Evolutionary conservation across 257 asterid species (phyloP), one percentile per base, ranked within the genome.

Genomic region (Ajuga chamaepitys): DNA sequence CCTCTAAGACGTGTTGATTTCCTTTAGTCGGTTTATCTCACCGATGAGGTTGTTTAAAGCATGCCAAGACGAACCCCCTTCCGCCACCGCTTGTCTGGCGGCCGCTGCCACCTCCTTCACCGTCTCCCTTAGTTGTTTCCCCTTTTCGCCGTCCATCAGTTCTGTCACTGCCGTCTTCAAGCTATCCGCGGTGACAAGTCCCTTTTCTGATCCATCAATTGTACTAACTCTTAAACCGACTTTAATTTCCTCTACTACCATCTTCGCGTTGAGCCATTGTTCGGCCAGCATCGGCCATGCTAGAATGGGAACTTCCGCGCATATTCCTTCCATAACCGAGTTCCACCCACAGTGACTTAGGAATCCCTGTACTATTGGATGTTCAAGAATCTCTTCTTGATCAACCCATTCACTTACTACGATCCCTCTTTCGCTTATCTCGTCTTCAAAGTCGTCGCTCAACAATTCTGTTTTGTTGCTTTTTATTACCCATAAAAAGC

Each of bases 241-340:
- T 57, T 70, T 66, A 25, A 86, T 77, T 76, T 78, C 97, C n/a
- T 91, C 95, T 24, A 28, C 84, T 12, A 89, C 83, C 71, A 87
- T 70, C 62, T 73, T 82, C 0, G 87, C 96, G 24, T 90, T 87
- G 35, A 87, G 22, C 0, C 37, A 78, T 46, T 90, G 96, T 67
- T 90, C 96, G 25, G 92, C 95, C 86, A 84, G 76, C 92, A 90
- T 80, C 1, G 95, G 95, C 95, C 95, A 90, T 0, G 95, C 95
- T 14, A 87, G 62, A 2, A 90, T 70, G 0, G 97, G 97, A 12
- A 83, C 94, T 48, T 59, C 71, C 1, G 95, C 85, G 8, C 97
- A 80, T n/a, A 87, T 78, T 13, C 85, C 87, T 45, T 90, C 95
- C 40, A 85, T 0, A 0, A 77, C 90, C 0, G 97, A 87, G 44